Evolutionary conservation across 345 rosid species (phyloP), one percentile per base, ranked within the genome.

Genomic region (Brassica incana): DNA sequence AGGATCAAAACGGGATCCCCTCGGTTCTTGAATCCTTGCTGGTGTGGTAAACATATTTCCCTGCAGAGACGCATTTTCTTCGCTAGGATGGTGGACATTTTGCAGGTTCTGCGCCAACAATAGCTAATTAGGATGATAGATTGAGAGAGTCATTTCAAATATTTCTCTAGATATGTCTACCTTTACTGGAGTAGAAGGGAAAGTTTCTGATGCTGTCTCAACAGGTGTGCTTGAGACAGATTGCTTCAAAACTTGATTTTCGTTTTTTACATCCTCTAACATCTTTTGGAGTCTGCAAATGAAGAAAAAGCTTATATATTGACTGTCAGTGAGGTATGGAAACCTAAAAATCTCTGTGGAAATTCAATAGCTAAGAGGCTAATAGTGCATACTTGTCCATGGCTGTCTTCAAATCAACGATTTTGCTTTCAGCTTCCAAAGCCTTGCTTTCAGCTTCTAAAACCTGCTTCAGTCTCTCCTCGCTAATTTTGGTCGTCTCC

Each of bases 361-460:
- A 70, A 56, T 14, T 69, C 3, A 56, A 61, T 36, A 65, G 63
- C 63, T 6, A 74, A 69, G 43, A 62, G 72, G 38, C 75, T 8
- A 15, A n/a, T 52, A 2, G 72, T 63, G 27, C 65, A 43, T 65
- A 95, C 99, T 90, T 91, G 72, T 92, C 90, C 97, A 95, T 87
- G 71, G 87, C 89, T 36, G 95, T 92, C 90, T 95, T 92, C 85
- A 95, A 80, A 71, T 90, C 84, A 75, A 89, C 88, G 61, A 92
- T 77, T 83, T 88, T 92, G n/a, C 88, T 85, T 73, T 92, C 97
- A 15, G 98, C 97, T 3, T 91, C 97, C 87, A 86, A 61, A 81
- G 97, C 94, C 85, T 92, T 36, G 20, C 88, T 84, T 74, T 92
- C 97, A 15, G 98, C 97, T 2, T 91, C 97, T 88, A 86, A 58